A percentile compares a stretch with the other conserved stretches of the same genome.
Conservation (phyloP, 257 asterid species). For the Lycium ferocissimum region DNA sequence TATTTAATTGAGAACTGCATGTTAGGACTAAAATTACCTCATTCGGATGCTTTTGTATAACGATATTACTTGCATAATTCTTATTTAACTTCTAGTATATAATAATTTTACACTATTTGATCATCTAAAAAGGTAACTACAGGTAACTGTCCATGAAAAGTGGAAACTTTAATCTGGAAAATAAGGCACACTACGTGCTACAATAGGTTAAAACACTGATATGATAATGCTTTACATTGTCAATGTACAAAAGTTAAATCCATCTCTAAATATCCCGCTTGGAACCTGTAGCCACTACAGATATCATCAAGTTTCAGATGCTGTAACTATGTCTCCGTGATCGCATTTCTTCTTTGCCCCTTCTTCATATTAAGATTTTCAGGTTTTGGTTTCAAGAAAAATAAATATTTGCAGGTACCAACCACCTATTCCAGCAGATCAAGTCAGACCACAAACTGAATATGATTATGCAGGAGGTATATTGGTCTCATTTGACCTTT, state of each 20-base stretch:
- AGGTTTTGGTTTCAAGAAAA: neutral
- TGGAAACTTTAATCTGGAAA: neutral
- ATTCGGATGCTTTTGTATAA: neutral
- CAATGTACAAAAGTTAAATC: neutral
- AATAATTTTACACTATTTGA: neutral
- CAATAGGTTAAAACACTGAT: neutral
- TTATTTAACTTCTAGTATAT: neutral
- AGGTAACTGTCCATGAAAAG: neutral
- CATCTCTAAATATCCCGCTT: neutral
- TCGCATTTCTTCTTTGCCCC: neutral
- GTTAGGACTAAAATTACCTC: neutral
- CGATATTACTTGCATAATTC: neutral
- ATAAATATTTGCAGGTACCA: conserved; percentile 33
- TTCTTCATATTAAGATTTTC: neutral
- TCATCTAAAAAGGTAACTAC: neutral
- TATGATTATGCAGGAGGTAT: conserved; percentile 34
- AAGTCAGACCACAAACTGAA: conserved; percentile 28
- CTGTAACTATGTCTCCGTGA: neutral
- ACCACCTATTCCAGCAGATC: conserved; percentile 37
- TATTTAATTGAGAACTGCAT: neutral
- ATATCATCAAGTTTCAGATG: neutral
- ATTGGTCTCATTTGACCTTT: neutral
- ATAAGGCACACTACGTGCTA: neutral
- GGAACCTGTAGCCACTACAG: neutral
- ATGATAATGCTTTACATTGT: neutral